Evolutionary conservation across 306 rosid species (phyloP).

Genomic region (Malus orientalis): DNA sequence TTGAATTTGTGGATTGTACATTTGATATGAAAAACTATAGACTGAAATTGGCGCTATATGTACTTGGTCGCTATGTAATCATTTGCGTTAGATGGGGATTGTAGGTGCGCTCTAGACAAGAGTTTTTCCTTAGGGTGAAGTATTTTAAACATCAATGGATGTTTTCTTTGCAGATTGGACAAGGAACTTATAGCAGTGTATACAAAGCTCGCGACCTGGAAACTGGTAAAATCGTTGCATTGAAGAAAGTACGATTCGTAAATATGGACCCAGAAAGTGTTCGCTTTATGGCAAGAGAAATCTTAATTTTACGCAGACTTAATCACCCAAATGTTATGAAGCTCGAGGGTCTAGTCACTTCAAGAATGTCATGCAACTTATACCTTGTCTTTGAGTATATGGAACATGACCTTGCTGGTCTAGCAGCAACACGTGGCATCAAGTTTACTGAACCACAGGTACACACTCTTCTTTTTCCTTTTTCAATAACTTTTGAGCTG

Average conservation of each 20-base stretch:
- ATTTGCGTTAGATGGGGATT: not conserved
- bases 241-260: constrained; percentile 86
- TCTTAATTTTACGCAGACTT: constrained; percentile 76
- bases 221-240: constrained; percentile 75
- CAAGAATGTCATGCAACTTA: constrained; percentile 69
- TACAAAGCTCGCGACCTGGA: constrained; percentile 78
- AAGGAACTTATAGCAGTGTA: constrained; percentile 93
- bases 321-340: constrained; percentile 93
- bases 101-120: not conserved
- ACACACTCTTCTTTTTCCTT: not conserved
- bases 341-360: constrained; percentile 79
- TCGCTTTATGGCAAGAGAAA: constrained; percentile 94
- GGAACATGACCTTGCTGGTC: constrained; percentile 92
- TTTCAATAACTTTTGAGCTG: not conserved
- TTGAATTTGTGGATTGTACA: not conserved
- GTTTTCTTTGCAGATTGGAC: constrained; percentile 58
- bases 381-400: constrained; percentile 93
- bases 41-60: not conserved
- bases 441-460: constrained; percentile 86
- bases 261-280: constrained; percentile 81
- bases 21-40: not conserved
- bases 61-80: not conserved
- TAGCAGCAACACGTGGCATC: constrained; percentile 46
- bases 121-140: not conserved
- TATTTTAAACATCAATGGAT: not conserved